These are phyloP conservation scores for Suhomyces anneliseae DNA, from an alignment of 1,139 yeast species.

Conservation along the genomic window DNA sequence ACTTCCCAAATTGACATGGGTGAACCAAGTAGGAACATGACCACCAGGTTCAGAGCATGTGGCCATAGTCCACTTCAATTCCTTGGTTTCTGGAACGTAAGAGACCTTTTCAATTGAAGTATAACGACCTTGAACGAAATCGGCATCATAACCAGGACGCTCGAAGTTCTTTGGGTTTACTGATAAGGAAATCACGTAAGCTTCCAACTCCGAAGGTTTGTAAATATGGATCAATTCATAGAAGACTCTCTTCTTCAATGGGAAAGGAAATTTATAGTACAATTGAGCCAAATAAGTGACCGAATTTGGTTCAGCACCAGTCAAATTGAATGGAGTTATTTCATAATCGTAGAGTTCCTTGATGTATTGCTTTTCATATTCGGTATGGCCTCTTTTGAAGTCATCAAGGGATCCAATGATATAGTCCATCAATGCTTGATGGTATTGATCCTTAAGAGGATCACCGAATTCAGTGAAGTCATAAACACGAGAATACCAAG, in stretches of 20 bases:
- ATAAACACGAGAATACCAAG: constrained; percentile 25
- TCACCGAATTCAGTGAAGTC: constrained; percentile 19
- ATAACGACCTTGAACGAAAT: constrained; percentile 46
- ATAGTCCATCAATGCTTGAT: constrained; percentile 16
- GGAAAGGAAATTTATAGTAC: constrained; percentile 51
- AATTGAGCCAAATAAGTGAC: constrained; percentile 28
- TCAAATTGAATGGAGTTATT: constrained; percentile 16
- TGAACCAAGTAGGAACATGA: constrained; percentile 61
- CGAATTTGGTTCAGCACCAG: constrained; percentile 9
- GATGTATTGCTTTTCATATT: constrained; percentile 36
- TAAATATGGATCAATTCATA: constrained; percentile 55
- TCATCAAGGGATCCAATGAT: constrained; percentile 21
- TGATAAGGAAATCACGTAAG: constrained; percentile 55
- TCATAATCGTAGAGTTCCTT: constrained; percentile 29
- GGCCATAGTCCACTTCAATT: constrained; percentile 63
- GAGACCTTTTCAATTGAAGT: constrained; percentile 59
- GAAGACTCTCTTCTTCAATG: constrained; percentile 53
- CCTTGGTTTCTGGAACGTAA: constrained; percentile 34
- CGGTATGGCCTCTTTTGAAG: constrained; percentile 31
- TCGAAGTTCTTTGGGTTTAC: constrained; percentile 26
- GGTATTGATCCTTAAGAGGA: constrained; percentile 16
- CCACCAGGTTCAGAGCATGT: constrained; percentile 70
- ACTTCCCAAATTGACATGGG: constrained; percentile 52
- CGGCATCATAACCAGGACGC: constrained; percentile 14
- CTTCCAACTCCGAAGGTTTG: constrained; percentile 33